phyloP scores from a whole-genome alignment of 148 eudicot species.

The Vaccinium macrocarpon region DNA sequence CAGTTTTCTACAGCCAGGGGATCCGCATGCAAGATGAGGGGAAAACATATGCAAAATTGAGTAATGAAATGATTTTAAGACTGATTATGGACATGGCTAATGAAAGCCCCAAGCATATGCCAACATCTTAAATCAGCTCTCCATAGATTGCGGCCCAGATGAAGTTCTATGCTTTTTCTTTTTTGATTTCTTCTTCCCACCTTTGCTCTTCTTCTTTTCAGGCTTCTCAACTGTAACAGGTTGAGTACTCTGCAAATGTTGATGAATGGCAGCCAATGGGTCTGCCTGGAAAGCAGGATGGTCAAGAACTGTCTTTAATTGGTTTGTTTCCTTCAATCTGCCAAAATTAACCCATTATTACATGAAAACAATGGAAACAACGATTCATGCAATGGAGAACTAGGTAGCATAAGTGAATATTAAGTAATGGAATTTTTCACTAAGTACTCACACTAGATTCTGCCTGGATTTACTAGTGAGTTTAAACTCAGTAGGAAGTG shows the following conservation, averaged over 20 bases:
- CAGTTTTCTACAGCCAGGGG: not conserved
- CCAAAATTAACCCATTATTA: not conserved
- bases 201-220: slow-evolving; percentile 36
- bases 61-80: not conserved
- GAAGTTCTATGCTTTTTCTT: slow-evolving; percentile 57
- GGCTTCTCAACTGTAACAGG: slow-evolving; percentile 52
- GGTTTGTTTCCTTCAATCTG: slow-evolving; percentile 75
- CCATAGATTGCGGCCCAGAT: slow-evolving; percentile 60
- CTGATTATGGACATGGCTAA: not conserved
- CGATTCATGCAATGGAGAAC: not conserved
- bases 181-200: slow-evolving; percentile 43
- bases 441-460: slow-evolving; percentile 60
- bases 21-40: not conserved
- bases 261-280: slow-evolving; percentile 75
- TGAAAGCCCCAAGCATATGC: not conserved
- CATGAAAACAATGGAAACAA: not conserved
- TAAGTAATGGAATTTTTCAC: not conserved
- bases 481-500: slow-evolving; percentile 41
- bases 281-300: slow-evolving; percentile 68
- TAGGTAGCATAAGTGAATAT: not conserved
- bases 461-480: slow-evolving; percentile 68
- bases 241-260: slow-evolving; percentile 77
- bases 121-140: slow-evolving; percentile 29
- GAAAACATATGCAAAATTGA: slow-evolving; percentile 1
- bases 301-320: slow-evolving; percentile 48